Conservation (phyloP, 1,284 basidiomycete species). For the Sporisorium sorghi region DNA sequence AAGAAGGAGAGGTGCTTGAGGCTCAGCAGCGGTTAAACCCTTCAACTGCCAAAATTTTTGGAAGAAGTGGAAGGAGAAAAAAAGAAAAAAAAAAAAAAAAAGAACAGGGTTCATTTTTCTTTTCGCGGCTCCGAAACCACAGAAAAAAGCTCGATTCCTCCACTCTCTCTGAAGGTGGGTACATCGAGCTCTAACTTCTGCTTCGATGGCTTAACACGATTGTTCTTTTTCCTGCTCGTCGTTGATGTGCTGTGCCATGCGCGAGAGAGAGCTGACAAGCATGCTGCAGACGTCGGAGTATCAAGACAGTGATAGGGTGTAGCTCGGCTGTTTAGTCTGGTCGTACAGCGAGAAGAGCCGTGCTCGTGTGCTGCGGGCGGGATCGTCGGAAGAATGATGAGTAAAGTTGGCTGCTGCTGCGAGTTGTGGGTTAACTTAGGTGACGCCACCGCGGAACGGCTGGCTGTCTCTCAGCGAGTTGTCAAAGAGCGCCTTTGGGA, state of each 20-base stretch:
- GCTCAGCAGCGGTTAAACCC: constrained; percentile 13
- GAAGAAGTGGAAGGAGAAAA: constrained; percentile 29
- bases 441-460: background rate
- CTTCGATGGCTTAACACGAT: background rate
- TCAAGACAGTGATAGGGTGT: no score
- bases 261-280: no score
- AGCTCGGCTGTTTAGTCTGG: no score
- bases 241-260: background rate
- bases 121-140: constrained; percentile 17
- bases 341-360: background rate
- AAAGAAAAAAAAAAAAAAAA: constrained; percentile 11
- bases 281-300: no score
- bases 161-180: no score
- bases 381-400: background rate
- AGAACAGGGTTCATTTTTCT: constrained; percentile 14
- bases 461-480: background rate
- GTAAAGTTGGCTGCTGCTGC: background rate
- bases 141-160: background rate
- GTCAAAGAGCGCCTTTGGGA: background rate
- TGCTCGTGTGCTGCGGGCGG: no score
- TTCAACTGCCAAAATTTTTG: constrained; percentile 23
- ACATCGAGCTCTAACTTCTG: no score
- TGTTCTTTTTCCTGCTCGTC: background rate
- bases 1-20: background rate
- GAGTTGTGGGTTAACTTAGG: no score